A percentile compares a stretch with the other conserved stretches of the same genome.
Evolutionary conservation across 768 basidiomycete genomes (phyloP).

Genomic region (Russula ochroleuca): DNA sequence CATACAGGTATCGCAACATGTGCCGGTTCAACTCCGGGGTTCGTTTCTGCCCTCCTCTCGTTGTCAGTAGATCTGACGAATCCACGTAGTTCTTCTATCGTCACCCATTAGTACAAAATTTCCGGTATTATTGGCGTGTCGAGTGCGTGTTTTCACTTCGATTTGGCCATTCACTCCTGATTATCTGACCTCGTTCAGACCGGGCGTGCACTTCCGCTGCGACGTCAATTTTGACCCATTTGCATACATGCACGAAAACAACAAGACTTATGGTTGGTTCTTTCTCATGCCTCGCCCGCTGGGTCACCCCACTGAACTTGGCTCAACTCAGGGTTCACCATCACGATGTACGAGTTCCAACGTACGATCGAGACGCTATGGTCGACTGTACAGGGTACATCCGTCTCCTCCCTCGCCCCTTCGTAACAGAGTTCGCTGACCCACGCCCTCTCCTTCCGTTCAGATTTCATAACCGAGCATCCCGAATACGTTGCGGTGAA

Average conservation of each 20-base stretch:
- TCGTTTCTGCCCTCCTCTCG: constrained; percentile 17
- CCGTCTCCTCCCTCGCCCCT: not conserved
- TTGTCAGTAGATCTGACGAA: not conserved
- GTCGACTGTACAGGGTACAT: constrained; percentile 61
- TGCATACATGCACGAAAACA: constrained; percentile 69
- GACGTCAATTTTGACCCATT: constrained; percentile 66
- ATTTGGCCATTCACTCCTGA: too few species aligned
- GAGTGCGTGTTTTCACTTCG: constrained; percentile 49
- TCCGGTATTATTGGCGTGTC: constrained; percentile 87
- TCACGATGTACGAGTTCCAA: constrained; percentile 72
- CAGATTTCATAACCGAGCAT: constrained; percentile 64
- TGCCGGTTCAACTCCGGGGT: constrained; percentile 51
- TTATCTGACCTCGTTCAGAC: constrained; percentile 39
- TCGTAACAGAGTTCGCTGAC: constrained; percentile 25
- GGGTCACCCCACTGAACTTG: not conserved
- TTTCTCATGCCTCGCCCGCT: not conserved
- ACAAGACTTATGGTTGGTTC: constrained; percentile 71
- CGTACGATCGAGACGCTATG: constrained; percentile 81
- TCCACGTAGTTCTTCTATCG: constrained; percentile 70
- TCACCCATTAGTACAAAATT: constrained; percentile 70
- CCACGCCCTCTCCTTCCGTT: too few species aligned
- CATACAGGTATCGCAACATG: constrained; percentile 45
- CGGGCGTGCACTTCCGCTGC: constrained; percentile 77
- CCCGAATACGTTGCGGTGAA: constrained; percentile 56
- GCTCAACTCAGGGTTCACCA: constrained; percentile 57